These are phyloP conservation scores for Yamadazyma dushanensis DNA, from an alignment of 1,139 yeast species.

Conservation along the genomic window DNA sequence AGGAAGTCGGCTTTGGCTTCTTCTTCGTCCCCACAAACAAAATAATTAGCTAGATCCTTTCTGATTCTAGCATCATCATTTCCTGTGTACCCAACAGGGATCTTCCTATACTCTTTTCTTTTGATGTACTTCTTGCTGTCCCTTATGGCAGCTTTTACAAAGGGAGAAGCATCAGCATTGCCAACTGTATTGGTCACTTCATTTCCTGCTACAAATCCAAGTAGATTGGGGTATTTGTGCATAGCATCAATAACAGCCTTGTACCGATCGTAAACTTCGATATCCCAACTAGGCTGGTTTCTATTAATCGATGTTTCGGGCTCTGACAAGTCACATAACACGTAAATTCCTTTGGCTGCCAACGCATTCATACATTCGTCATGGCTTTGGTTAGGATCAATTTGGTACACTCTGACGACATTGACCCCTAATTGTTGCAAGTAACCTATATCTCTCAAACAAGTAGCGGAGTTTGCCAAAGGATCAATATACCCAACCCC, in stretches of 20 bases:
- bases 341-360: slow-evolving; percentile 55
- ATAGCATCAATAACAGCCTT: slow-evolving; percentile 53
- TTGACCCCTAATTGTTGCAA: slow-evolving; percentile 51
- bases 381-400: slow-evolving; percentile 51
- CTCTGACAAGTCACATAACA: slow-evolving; percentile 54
- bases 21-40: slow-evolving; percentile 42
- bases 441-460: slow-evolving; percentile 52
- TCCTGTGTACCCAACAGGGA: slow-evolving; percentile 65
- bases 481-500: slow-evolving; percentile 51
- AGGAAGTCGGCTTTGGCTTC: slow-evolving; percentile 45
- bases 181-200: slow-evolving; percentile 55
- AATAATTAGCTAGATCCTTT: slow-evolving; percentile 45
- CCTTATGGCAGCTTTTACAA: slow-evolving; percentile 61
- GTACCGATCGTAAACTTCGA: slow-evolving; percentile 33
- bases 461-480: slow-evolving; percentile 44
- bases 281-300: slow-evolving; percentile 50
- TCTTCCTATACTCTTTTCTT: slow-evolving; percentile 40
- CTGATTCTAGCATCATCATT: slow-evolving; percentile 59
- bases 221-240: slow-evolving; percentile 46
- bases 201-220: slow-evolving; percentile 64
- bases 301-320: slow-evolving; percentile 53
- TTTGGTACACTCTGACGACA: slow-evolving; percentile 54
- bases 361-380: slow-evolving; percentile 57
- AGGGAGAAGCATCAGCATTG: slow-evolving; percentile 56
- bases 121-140: slow-evolving; percentile 53